Evolutionary conservation across 2,329 filamentous ascomycete species (phyloP).

Genomic region (Decorospora gaudefroyi): DNA sequence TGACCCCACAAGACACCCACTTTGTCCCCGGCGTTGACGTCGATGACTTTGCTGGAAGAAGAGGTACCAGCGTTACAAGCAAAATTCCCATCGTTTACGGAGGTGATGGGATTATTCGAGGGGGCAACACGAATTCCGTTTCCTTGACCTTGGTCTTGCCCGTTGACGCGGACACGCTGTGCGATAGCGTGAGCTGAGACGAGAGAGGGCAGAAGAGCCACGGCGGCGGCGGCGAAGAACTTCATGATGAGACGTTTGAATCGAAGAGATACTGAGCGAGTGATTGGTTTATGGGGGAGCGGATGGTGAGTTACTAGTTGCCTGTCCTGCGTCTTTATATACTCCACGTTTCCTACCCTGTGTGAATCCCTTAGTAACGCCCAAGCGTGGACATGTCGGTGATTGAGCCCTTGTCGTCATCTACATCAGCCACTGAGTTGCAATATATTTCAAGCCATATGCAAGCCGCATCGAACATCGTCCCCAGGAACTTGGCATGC

Average conservation of each 20-base stretch:
- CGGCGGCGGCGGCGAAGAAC: constrained; percentile 30
- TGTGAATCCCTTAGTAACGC: not conserved
- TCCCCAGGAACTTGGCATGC: constrained; percentile 12
- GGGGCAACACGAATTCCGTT: constrained; percentile 56
- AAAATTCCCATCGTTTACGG: constrained; percentile 54
- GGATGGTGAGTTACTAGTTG: constrained; percentile 3
- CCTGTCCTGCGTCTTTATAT: constrained; percentile 17
- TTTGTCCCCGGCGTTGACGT: constrained; percentile 57
- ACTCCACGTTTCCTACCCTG: not conserved
- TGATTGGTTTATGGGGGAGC: not conserved
- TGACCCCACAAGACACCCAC: constrained; percentile 60
- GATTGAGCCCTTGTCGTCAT: constrained; percentile 6
- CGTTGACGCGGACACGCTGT: constrained; percentile 49
- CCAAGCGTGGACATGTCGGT: constrained; percentile 6
- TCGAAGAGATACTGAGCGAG: not conserved
- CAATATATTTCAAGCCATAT: constrained; percentile 19
- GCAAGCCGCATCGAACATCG: constrained; percentile 8
- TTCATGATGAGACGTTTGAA: constrained; percentile 32
- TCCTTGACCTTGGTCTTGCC: constrained; percentile 55
- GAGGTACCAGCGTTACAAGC: constrained; percentile 55
- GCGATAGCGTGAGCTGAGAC: constrained; percentile 52
- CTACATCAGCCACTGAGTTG: constrained; percentile 8
- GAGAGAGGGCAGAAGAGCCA: constrained; percentile 40
- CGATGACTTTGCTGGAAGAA: constrained; percentile 49
- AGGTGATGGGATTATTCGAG: constrained; percentile 57